These are phyloP conservation scores for Hippophae tibetana DNA, from an alignment of 306 rosid species.

Conservation along the genomic window DNA sequence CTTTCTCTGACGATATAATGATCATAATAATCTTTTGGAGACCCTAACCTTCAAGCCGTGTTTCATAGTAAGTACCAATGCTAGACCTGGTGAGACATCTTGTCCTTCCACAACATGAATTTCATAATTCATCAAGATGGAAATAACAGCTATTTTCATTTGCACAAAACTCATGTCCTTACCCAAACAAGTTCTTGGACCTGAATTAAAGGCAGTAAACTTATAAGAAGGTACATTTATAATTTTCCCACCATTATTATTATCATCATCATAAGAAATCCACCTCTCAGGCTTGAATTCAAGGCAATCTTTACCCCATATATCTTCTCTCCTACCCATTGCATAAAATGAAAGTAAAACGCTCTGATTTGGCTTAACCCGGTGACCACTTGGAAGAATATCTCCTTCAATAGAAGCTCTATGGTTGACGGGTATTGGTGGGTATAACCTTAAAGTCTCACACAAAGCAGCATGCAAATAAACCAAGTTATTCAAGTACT, in stretches of 20 bases:
- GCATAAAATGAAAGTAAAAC: slow-evolving; percentile 28
- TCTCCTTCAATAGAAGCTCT: slow-evolving; percentile 21
- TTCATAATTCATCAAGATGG: slow-evolving; percentile 24
- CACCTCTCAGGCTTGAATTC: slow-evolving; percentile 71
- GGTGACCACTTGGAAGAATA: slow-evolving; percentile 43
- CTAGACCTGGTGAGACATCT: background rate
- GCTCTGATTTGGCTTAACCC: background rate
- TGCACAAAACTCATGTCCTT: slow-evolving; percentile 31
- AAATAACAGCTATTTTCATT: slow-evolving; percentile 31
- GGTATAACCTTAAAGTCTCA: slow-evolving; percentile 43
- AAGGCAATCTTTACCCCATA: slow-evolving; percentile 48
- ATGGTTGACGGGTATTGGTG: slow-evolving; percentile 35
- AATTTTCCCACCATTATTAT: slow-evolving; percentile 14
- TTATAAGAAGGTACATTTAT: slow-evolving; percentile 35
- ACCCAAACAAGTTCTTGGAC: slow-evolving; percentile 48
- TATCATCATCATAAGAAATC: slow-evolving; percentile 20
- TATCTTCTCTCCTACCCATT: slow-evolving; percentile 39
- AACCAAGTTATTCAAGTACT: slow-evolving; percentile 26
- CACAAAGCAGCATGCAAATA: slow-evolving; percentile 47
- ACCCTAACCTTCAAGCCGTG: background rate
- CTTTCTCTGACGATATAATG: background rate
- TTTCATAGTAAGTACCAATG: background rate
- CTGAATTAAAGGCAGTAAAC: slow-evolving; percentile 39
- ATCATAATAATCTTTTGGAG: too few species aligned
- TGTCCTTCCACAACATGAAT: slow-evolving; percentile 20